Base-by-base conservation (phyloP, 805 yeast genomes). In the Saccharomycopsis capsularis region DNA sequence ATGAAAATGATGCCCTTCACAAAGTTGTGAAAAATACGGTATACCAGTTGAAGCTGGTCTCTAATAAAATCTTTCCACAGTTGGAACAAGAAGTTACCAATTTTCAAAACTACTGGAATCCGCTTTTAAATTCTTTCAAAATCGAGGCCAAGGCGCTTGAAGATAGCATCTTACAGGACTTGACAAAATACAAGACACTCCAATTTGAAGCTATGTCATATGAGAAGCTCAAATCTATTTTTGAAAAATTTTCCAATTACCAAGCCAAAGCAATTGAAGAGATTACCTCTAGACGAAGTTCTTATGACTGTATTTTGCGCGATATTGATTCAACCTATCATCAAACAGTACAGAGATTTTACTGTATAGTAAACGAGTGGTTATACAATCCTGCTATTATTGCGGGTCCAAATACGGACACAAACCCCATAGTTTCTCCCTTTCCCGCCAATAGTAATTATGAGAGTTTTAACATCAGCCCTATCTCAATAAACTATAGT, bases 1-100 rank as follows among this genome's bases (percentile, higher is more conserved):
- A 48, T 25, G 52, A 52, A 30, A 52, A 52, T 27, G 50, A 52
- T 19, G 45, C 40, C 7, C 25, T 52, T 6, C 40, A 47, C 37
- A 37, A 19, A 34, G 18, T 9, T 13, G 42, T 52, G 7, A 44
- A 45, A 36, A 40, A 37, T 6, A 23, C 15, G n/a, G n/a, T 29
- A 18, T 38, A 15, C 19, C 19, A 18, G 18, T 16, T 44, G 22
- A 44, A 44, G 32, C 42, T 19, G 2, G 16, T 37, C 13, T 13
- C 35, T 9, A 27, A 19, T 9, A 38, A 6, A 13, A 23, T 15
- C 16, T 21, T 23, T 11, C 35, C 42, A 24, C 22, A 44, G 25
- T 36, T 44, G 9, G 19, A 16, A 21, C 42, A 37, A 22, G 24
- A 9, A 5, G 37, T 13, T 16, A 7, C n/a, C n/a, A 36, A 5